Conservation (phyloP, 2,329 filamentous ascomycete genomes). For the Pyrenophora tritici-repentis region DNA sequence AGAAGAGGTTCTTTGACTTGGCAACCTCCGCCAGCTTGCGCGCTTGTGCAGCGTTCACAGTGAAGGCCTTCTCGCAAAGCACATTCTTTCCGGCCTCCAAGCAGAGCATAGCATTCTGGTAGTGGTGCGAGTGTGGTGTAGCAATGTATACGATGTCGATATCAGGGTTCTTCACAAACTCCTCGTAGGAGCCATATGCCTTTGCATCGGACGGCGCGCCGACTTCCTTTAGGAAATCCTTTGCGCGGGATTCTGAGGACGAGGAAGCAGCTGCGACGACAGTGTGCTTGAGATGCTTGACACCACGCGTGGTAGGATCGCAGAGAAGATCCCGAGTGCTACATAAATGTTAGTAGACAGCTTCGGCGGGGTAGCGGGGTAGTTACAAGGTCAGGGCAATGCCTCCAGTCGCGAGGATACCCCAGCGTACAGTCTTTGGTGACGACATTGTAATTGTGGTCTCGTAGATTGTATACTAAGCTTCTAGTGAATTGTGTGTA, state of each 20-base stretch:
- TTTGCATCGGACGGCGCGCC: conserved; percentile 70
- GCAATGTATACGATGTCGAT: conserved; percentile 89
- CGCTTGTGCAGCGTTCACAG: conserved; percentile 78
- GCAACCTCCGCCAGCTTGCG: conserved; percentile 74
- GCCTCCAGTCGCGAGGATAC: conserved; percentile 56
- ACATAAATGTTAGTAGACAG: conserved; percentile 10
- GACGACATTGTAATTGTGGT: conserved; percentile 33
- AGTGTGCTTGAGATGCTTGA: conserved; percentile 74
- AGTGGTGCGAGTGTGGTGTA: conserved; percentile 91
- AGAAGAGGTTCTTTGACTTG: conserved; percentile 64
- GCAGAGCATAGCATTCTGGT: conserved; percentile 86
- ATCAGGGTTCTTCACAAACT: conserved; percentile 76
- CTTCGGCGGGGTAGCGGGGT: conserved; percentile 24
- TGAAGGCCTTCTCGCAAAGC: conserved; percentile 89
- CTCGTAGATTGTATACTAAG: background rate
- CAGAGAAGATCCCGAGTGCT: conserved; percentile 75
- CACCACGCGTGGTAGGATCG: conserved; percentile 71
- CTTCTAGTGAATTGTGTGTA: background rate
- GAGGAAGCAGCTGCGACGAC: conserved; percentile 82
- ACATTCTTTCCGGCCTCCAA: conserved; percentile 85
- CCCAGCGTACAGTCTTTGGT: conserved; percentile 49
- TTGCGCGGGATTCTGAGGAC: conserved; percentile 69
- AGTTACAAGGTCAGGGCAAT: conserved; percentile 53
- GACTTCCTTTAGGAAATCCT: conserved; percentile 72
- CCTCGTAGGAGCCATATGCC: conserved; percentile 80